Conservation (phyloP, 163 green algal genomes). For the Scenedesmus sp. region DNA sequence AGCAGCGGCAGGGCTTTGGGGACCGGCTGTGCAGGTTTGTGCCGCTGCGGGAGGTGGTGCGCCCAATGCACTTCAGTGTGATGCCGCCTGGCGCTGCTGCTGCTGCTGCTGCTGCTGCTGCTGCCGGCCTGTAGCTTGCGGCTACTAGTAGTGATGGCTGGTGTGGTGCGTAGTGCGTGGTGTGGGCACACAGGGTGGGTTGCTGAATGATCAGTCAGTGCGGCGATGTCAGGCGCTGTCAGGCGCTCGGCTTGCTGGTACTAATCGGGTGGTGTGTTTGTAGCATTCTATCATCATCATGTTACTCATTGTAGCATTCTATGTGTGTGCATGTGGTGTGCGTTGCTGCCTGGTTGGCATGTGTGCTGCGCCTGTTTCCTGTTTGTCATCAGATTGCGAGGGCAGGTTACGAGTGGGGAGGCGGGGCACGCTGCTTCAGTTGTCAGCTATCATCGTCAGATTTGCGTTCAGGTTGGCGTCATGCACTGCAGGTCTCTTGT, state of each 20-base stretch:
- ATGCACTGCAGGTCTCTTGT: too few species aligned
- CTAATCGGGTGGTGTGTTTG: neutral
- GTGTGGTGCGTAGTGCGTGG: neutral
- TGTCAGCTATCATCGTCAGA: too few species aligned
- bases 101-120: neutral
- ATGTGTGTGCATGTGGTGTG: too few species aligned
- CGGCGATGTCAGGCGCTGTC: neutral
- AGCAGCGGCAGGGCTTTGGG: constrained; percentile 40
- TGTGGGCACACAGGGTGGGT: neutral
- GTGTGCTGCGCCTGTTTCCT: too few species aligned
- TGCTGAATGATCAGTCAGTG: neutral
- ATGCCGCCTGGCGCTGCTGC: neutral
- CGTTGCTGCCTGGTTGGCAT: too few species aligned
- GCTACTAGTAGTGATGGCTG: neutral
- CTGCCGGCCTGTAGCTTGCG: neutral
- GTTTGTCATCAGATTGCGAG: too few species aligned
- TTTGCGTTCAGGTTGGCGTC: too few species aligned
- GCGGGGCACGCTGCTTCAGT: too few species aligned
- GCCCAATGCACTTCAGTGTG: constrained; percentile 29
- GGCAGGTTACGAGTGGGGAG: too few species aligned
- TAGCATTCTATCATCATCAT: neutral
- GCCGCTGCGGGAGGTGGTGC: constrained; percentile 29
- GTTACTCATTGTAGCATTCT: too few species aligned
- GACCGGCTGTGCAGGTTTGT: constrained; percentile 26
- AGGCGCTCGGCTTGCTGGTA: neutral